phyloP scores from a whole-genome alignment of 371 early-diverging fungal species.

The Rhizopus sp. region DNA sequence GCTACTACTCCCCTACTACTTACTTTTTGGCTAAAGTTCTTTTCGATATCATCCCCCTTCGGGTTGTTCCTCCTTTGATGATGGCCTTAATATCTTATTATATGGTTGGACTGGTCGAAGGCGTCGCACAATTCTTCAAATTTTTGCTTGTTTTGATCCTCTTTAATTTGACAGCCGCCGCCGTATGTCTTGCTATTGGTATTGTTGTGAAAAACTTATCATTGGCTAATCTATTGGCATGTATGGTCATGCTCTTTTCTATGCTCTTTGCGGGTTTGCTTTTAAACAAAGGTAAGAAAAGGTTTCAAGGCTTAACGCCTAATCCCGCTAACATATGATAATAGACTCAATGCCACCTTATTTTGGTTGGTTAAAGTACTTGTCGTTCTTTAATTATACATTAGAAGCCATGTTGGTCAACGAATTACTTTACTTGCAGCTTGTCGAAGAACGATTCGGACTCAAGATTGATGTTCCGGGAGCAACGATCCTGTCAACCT shows the following conservation, averaged over 20 bases:
- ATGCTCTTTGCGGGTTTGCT: constrained; percentile 92
- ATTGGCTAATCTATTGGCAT: constrained; percentile 78
- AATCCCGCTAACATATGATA: background rate
- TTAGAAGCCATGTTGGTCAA: constrained; percentile 89
- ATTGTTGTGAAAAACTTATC: constrained; percentile 75
- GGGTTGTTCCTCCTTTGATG: constrained; percentile 84
- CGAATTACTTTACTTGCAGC: constrained; percentile 75
- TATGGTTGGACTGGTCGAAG: constrained; percentile 85
- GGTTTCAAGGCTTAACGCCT: background rate
- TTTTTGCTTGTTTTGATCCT: constrained; percentile 85
- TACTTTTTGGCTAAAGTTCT: constrained; percentile 77
- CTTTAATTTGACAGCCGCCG: constrained; percentile 84
- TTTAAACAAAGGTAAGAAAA: constrained; percentile 71
- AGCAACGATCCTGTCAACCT: constrained; percentile 82
- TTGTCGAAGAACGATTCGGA: constrained; percentile 82
- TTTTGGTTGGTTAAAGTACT: constrained; percentile 76
- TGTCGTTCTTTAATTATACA: constrained; percentile 88
- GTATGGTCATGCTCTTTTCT: constrained; percentile 83
- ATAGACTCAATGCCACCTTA: constrained; percentile 74
- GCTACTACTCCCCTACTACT: constrained; percentile 79
- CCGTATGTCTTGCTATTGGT: constrained; percentile 79
- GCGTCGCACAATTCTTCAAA: constrained; percentile 67
- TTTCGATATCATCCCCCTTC: constrained; percentile 85
- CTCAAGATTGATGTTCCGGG: constrained; percentile 86
- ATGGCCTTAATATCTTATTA: constrained; percentile 86